phyloP scores from a whole-genome alignment of 2,329 filamentous ascomycete species.

The Ceratocystiopsis sp. region DNA sequence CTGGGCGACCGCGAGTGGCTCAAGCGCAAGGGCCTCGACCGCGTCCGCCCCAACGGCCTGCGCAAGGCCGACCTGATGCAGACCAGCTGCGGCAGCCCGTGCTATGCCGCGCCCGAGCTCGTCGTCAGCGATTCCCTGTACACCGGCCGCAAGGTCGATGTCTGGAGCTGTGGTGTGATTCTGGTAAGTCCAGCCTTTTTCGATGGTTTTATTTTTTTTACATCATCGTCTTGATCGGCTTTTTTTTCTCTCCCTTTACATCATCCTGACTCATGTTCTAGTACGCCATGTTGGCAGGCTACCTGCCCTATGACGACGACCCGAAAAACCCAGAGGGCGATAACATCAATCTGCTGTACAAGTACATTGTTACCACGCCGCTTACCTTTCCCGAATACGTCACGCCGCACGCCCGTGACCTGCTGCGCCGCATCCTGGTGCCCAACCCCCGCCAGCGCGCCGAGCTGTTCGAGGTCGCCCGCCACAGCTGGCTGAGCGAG shows the following conservation, averaged over 20 bases:
- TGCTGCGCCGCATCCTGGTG: slow-evolving; percentile 82
- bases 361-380: slow-evolving; percentile 95
- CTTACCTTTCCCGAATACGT: slow-evolving; percentile 98
- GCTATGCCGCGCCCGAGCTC: slow-evolving; percentile 90
- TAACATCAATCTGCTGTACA: slow-evolving; percentile 97
- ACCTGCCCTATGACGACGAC: slow-evolving; percentile 94
- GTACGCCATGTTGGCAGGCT: slow-evolving; percentile 98
- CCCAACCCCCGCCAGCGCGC: slow-evolving; percentile 89
- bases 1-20: slow-evolving; percentile 77
- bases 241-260: not conserved
- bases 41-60: slow-evolving; percentile 53
- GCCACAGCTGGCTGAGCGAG: slow-evolving; percentile 95
- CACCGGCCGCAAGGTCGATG: slow-evolving; percentile 92
- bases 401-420: slow-evolving; percentile 84
- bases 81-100: slow-evolving; percentile 94
- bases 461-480: slow-evolving; percentile 89
- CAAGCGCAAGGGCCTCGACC: slow-evolving; percentile 72
- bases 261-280: slow-evolving; percentile 20
- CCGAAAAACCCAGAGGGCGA: slow-evolving; percentile 96
- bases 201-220: too few relatives aligned
- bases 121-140: slow-evolving; percentile 96
- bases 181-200: slow-evolving; percentile 44
- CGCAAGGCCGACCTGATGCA: slow-evolving; percentile 94
- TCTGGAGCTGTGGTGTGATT: slow-evolving; percentile 98
- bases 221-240: too few relatives aligned